Percentiles rank a stretch among this genome's conserved stretches.
Conservation (phyloP, 495 filamentous ascomycete genomes). For the Tuber melanosporum region DNA sequence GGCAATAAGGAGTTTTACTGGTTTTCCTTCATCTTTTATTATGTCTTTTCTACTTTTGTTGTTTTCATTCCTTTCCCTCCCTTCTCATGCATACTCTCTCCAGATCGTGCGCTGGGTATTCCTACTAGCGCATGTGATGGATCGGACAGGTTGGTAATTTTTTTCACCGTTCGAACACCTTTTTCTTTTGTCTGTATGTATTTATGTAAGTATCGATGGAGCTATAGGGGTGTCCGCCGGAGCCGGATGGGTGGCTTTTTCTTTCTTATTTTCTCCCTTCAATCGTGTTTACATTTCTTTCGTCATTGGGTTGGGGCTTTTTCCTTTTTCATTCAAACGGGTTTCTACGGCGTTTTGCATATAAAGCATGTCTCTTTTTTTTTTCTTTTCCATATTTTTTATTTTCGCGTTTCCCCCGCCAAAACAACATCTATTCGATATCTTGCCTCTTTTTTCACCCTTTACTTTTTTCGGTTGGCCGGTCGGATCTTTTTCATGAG, state of each 20-base stretch:
- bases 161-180: background rate
- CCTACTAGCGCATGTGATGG: slow-evolving; percentile 8
- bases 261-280: slow-evolving; percentile 11
- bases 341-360: slow-evolving; percentile 34
- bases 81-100: slow-evolving; percentile 14
- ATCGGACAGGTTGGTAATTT: slow-evolving; percentile 13
- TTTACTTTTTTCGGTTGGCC: slow-evolving; percentile 4
- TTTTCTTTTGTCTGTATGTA: slow-evolving; percentile 4
- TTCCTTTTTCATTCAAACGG: slow-evolving; percentile 9
- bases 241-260: slow-evolving; percentile 8
- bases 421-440: slow-evolving; percentile 1
- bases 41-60: slow-evolving; percentile 30
- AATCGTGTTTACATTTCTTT: slow-evolving; percentile 24
- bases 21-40: slow-evolving; percentile 20
- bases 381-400: slow-evolving; percentile 14
- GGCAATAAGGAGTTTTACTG: slow-evolving; percentile 33
- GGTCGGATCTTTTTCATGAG: slow-evolving; percentile 1
- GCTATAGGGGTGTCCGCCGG: background rate
- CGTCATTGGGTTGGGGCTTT: slow-evolving; percentile 15
- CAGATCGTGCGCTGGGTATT: slow-evolving; percentile 9
- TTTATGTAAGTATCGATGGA: background rate
- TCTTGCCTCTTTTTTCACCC: background rate
- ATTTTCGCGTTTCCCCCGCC: slow-evolving; percentile 17
- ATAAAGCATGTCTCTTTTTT: slow-evolving; percentile 37
- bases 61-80: slow-evolving; percentile 26